Percentiles rank a stretch among this genome's conserved stretches.
Conservation (phyloP, 1,284 basidiomycete species). For the Naganishia sp. region DNA sequence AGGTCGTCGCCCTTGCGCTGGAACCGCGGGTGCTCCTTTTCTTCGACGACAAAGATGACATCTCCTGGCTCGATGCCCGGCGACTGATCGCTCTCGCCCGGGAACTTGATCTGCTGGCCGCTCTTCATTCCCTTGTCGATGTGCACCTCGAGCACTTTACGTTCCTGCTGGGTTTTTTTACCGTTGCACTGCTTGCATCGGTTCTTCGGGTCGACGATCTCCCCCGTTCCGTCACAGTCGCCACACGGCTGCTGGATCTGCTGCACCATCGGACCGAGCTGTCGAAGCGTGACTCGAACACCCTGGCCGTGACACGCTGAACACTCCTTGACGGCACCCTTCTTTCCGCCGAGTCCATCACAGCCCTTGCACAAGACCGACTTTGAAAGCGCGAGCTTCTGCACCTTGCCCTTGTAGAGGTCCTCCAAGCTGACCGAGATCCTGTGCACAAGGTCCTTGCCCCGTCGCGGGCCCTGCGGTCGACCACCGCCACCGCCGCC, state of each 20-base stretch:
- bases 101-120: conserved; percentile 92
- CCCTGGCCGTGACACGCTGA: conserved; percentile 83
- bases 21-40: conserved; percentile 89
- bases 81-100: conserved; percentile 94
- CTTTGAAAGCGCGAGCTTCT: conserved; percentile 94
- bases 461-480: conserved; percentile 84
- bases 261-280: conserved; percentile 98
- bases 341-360: conserved; percentile 95
- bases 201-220: conserved; percentile 92
- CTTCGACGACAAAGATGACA: conserved; percentile 95
- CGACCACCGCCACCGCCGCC: conserved; percentile 60
- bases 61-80: conserved; percentile 90
- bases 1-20: conserved; percentile 92
- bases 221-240: conserved; percentile 88
- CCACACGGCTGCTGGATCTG: conserved; percentile 95
- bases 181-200: conserved; percentile 91
- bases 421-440: conserved; percentile 96
- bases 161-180: conserved; percentile 91
- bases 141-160: conserved; percentile 97
- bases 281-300: conserved; percentile 85
- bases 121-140: conserved; percentile 99
- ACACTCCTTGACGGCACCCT: conserved; percentile 86
- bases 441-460: conserved; percentile 97
- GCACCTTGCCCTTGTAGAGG: conserved; percentile 97
- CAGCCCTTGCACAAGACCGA: conserved; percentile 93